These are phyloP conservation scores for Mortierella polycephala DNA, from an alignment of 371 early-diverging fungal species.

Conservation along the genomic window DNA sequence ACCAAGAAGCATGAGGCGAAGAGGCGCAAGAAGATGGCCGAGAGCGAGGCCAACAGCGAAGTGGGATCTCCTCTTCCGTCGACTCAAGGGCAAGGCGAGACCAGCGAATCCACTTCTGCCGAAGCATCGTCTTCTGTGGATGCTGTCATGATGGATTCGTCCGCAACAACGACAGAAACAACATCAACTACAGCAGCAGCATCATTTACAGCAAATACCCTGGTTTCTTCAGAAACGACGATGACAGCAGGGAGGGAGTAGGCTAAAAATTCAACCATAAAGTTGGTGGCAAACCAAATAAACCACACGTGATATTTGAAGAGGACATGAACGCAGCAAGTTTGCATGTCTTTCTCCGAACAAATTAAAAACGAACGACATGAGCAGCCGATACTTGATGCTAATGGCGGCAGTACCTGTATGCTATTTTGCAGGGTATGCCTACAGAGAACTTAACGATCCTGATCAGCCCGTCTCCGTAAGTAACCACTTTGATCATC, in stretches of 20 bases:
- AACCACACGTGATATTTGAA: background rate
- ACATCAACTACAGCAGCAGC: background rate
- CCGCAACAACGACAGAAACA: background rate
- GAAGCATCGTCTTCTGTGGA: too few relatives aligned
- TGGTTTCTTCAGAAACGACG: background rate
- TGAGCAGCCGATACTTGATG: slow-evolving; percentile 43
- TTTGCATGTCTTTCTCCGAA: background rate
- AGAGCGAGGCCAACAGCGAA: slow-evolving; percentile 26
- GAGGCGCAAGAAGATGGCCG: slow-evolving; percentile 29
- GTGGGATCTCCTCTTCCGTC: slow-evolving; percentile 17
- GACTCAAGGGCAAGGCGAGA: background rate
- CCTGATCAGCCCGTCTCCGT: slow-evolving; percentile 38
- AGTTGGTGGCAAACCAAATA: background rate
- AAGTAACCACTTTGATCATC: background rate
- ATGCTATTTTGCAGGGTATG: slow-evolving; percentile 52
- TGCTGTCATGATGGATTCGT: background rate
- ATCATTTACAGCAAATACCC: background rate
- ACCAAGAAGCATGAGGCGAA: slow-evolving; percentile 35
- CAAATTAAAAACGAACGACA: slow-evolving; percentile 1
- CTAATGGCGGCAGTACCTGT: slow-evolving; percentile 37
- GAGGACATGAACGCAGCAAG: background rate
- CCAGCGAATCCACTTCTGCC: too few relatives aligned
- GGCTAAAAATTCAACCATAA: background rate
- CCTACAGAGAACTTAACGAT: slow-evolving; percentile 41
- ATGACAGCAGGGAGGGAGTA: background rate